Evolutionary conservation across 257 asterid genomes (phyloP).

Genomic region (Rhazya stricta): DNA sequence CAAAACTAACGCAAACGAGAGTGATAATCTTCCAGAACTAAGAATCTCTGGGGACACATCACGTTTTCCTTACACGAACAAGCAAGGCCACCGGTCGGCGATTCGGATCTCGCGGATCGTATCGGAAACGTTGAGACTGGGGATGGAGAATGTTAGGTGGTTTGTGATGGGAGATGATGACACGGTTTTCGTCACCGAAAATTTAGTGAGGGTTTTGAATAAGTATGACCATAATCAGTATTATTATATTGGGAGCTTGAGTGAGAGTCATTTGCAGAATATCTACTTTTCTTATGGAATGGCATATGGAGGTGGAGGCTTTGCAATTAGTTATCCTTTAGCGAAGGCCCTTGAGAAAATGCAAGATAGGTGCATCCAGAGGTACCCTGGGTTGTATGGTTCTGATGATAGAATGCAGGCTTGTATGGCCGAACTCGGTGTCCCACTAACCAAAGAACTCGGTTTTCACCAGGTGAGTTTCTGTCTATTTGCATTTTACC

Average conservation of each 20-base stretch:
- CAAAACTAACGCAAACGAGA: slow-evolving; percentile 24
- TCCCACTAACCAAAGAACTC: slow-evolving; percentile 83
- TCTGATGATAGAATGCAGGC: slow-evolving; percentile 92
- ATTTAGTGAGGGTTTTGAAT: slow-evolving; percentile 65
- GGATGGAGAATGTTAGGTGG: slow-evolving; percentile 62
- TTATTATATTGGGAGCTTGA: slow-evolving; percentile 75
- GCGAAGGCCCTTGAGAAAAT: slow-evolving; percentile 69
- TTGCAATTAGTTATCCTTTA: slow-evolving; percentile 82
- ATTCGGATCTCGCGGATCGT: slow-evolving; percentile 74
- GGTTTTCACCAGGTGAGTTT: slow-evolving; percentile 83
- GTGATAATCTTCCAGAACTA: slow-evolving; percentile 39
- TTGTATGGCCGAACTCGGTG: slow-evolving; percentile 95
- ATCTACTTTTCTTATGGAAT: slow-evolving; percentile 64
- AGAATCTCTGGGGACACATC: slow-evolving; percentile 64
- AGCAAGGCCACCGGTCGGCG: slow-evolving; percentile 73
- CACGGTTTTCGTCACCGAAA: slow-evolving; percentile 71
- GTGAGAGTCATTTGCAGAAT: slow-evolving; percentile 91
- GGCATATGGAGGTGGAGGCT: slow-evolving; percentile 95
- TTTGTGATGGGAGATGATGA: slow-evolving; percentile 95
- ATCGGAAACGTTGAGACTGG: slow-evolving; percentile 63
- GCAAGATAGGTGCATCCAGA: slow-evolving; percentile 80
- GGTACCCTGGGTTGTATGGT: slow-evolving; percentile 78
- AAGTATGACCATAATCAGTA: slow-evolving; percentile 79
- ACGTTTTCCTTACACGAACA: slow-evolving; percentile 48
- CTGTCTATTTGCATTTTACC: not conserved